phyloP scores from a whole-genome alignment of 2,329 filamentous ascomycete species.

The Furcasterigmium sp. region DNA sequence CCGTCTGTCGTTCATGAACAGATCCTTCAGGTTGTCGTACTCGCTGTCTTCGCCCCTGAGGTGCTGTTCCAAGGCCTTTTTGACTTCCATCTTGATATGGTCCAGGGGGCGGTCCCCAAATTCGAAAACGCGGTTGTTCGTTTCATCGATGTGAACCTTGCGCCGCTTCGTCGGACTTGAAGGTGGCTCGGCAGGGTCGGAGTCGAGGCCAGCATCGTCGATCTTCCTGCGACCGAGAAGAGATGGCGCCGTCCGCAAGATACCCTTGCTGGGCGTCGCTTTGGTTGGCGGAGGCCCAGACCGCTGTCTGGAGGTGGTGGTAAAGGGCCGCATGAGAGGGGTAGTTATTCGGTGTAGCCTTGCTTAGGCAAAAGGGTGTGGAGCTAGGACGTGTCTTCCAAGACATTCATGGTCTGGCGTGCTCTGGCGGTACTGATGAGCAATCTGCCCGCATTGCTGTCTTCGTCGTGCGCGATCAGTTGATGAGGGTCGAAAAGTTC shows the following conservation, averaged over 20 bases:
- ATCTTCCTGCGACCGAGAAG: slow-evolving; percentile 38
- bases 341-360: not conserved
- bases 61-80: slow-evolving; percentile 51
- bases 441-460: too few relatives aligned
- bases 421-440: too few relatives aligned
- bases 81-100: slow-evolving; percentile 50
- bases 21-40: slow-evolving; percentile 56
- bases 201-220: slow-evolving; percentile 35
- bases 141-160: slow-evolving; percentile 55
- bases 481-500: too few relatives aligned
- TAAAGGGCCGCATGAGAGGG: slow-evolving; percentile 26
- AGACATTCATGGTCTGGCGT: too few relatives aligned
- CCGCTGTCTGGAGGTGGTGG: slow-evolving; percentile 25
- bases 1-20: slow-evolving; percentile 47
- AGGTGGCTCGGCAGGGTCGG: slow-evolving; percentile 27
- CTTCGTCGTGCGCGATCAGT: too few relatives aligned
- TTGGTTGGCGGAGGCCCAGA: slow-evolving; percentile 25
- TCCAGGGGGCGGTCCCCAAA: slow-evolving; percentile 47
- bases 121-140: slow-evolving; percentile 51
- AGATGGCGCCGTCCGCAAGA: slow-evolving; percentile 40
- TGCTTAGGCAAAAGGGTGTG: too few relatives aligned
- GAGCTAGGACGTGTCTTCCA: too few relatives aligned
- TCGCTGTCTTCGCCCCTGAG: slow-evolving; percentile 51
- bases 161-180: slow-evolving; percentile 47
- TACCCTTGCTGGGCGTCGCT: slow-evolving; percentile 44